Evolutionary conservation across 257 asterid genomes (phyloP), one percentile per base, ranked within the genome.

Genomic region (Rubia yunnanensis): DNA sequence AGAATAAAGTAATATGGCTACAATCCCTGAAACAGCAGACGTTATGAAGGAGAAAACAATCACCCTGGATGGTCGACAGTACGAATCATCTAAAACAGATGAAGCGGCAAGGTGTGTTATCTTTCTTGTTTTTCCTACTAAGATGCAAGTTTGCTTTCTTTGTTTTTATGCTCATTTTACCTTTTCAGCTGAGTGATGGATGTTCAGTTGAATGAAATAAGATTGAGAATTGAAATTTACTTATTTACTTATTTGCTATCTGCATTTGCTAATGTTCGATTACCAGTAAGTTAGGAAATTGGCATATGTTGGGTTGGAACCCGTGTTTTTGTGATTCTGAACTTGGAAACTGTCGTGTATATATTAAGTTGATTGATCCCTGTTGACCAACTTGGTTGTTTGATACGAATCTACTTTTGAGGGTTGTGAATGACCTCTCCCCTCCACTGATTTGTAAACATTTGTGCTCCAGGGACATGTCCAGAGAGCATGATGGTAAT

Each of bases 31-130:
- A 60, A 76, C 72, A 66, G 54, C 72, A 60, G 70, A 36, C 70
- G 53, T 41, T 61, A 9, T 60, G 58, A 76, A 70, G 64, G 74
- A 72, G 67, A 73, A 79, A 74, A 71, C 60, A 56, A 35, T 54
- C 63, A 32, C 68, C 36, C 66, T 68, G 66, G 72, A 73, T 65
- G 69, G 56, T 46, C 71, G 56, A 80, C 79, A 60, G 55, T 77
- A 34, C 14, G 69, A 80, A 63, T 72, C 92, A 67, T 39, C 62
- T 69, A 72, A 62, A 44, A 18, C 69, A 17, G 82, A 77, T 64
- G 54, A 59, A 53, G 52, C 64, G 53, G 66, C 66, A 55, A 80
- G 92, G 96, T 88, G 77, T 73, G 24, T 57, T 36, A 41, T 18
- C 49, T 18, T 30, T 65, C 49, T 46, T 56, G 23, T 11, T 64